phyloP scores from a whole-genome alignment of 352 stramenopile genomes.

The Phytophthora agathidicida region DNA sequence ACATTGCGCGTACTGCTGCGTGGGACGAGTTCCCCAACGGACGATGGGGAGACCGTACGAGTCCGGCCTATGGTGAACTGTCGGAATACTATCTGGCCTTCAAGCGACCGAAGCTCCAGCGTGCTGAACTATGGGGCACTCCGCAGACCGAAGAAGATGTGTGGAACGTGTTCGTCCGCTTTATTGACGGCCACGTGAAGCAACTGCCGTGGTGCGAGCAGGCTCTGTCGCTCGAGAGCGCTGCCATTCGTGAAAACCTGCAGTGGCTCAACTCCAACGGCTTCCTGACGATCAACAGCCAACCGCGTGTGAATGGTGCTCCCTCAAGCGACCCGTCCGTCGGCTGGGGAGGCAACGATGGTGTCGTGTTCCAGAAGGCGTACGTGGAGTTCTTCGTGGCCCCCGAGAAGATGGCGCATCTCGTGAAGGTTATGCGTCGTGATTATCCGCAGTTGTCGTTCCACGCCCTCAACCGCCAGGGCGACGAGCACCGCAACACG shows the following conservation, averaged over 20 bases:
- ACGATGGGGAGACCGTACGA: conserved; percentile 95
- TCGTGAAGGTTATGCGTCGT: conserved; percentile 57
- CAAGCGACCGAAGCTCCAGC: conserved; percentile 81
- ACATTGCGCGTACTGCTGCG: conserved; percentile 95
- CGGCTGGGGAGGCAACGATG: conserved; percentile 95
- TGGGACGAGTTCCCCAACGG: conserved; percentile 98
- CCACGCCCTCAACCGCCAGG: conserved; percentile 73
- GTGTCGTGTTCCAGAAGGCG: conserved; percentile 98
- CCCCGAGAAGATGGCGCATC: conserved; percentile 74
- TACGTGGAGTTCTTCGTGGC: conserved; percentile 99
- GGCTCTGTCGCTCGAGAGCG: conserved; percentile 93
- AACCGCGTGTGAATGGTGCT: conserved; percentile 91
- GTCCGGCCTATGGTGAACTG: conserved; percentile 95
- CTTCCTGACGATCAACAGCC: conserved; percentile 98
- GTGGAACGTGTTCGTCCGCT: conserved; percentile 94
- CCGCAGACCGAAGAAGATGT: conserved; percentile 90
- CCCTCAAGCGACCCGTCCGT: conserved; percentile 90
- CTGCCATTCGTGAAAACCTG: conserved; percentile 83
- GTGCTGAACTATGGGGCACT: conserved; percentile 80
- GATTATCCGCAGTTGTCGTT: conserved; percentile 83
- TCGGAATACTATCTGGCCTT: conserved; percentile 94
- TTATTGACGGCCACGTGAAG: conserved; percentile 79
- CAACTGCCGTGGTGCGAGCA: conserved; percentile 98
- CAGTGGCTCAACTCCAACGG: conserved; percentile 87
- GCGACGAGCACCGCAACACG: conserved; percentile 78